Percentiles rank a stretch among this genome's conserved stretches.
Conservation (phyloP, 345 rosid species). For the Dimocarpus longan region DNA sequence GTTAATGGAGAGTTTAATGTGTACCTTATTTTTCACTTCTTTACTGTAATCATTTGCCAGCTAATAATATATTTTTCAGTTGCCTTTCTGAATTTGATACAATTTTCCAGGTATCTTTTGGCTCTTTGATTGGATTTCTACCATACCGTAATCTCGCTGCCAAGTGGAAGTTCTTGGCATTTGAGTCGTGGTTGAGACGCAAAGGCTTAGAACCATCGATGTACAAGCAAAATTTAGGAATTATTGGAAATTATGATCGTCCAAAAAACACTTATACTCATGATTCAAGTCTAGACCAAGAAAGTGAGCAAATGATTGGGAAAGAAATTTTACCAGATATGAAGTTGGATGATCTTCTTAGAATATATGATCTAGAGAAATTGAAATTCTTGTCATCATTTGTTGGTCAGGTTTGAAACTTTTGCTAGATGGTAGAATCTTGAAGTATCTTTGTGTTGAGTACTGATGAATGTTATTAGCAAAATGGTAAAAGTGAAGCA, state of each 20-base stretch:
- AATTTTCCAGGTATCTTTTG: slow-evolving; percentile 72
- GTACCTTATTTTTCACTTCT: neutral
- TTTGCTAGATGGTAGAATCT: slow-evolving; percentile 14
- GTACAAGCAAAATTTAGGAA: slow-evolving; percentile 68
- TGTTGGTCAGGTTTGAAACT: slow-evolving; percentile 81
- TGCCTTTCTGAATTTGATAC: slow-evolving; percentile 9
- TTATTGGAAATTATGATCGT: slow-evolving; percentile 63
- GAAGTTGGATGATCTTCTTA: slow-evolving; percentile 85
- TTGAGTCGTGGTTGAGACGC: slow-evolving; percentile 90
- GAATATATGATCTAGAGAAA: slow-evolving; percentile 79
- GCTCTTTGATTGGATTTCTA: slow-evolving; percentile 80
- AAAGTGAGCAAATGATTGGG: slow-evolving; percentile 29
- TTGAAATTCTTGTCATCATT: slow-evolving; percentile 78
- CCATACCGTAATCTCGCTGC: slow-evolving; percentile 84
- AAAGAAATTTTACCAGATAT: slow-evolving; percentile 62
- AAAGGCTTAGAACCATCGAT: slow-evolving; percentile 85
- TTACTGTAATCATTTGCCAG: slow-evolving; percentile 16
- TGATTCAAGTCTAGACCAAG: slow-evolving; percentile 39
- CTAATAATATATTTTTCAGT: slow-evolving; percentile 15
- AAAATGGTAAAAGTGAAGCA: neutral
- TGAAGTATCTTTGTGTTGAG: neutral
- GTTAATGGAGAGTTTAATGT: neutral
- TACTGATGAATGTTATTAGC: slow-evolving; percentile 7
- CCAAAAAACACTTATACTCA: slow-evolving; percentile 33
- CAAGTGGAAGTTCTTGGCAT: slow-evolving; percentile 84